phyloP scores from a whole-genome alignment of 768 basidiomycete genomes.

The Tylopilus felleus region DNA sequence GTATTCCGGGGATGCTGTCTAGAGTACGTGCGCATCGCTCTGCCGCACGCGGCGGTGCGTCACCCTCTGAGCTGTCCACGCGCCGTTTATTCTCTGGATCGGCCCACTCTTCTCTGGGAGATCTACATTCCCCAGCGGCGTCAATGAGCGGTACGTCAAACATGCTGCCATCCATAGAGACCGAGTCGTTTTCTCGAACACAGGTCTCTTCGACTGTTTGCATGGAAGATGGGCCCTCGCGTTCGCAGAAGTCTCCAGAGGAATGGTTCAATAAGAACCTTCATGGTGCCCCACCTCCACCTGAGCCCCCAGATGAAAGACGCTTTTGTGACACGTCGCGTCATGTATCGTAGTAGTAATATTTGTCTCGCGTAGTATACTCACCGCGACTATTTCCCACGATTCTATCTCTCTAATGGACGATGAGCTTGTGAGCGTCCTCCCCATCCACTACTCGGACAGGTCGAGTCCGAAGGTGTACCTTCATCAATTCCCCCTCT shows the following conservation, averaged over 20 bases:
- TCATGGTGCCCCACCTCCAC: not conserved
- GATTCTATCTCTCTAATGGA: constrained; percentile 24
- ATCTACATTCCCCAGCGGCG: constrained; percentile 9
- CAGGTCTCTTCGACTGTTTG: constrained; percentile 1
- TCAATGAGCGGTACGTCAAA: constrained; percentile 18
- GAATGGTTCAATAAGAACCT: constrained; percentile 9
- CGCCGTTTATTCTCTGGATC: constrained; percentile 11
- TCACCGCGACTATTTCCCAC: constrained; percentile 16
- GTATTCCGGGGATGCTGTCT: not conserved
- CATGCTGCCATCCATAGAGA: constrained; percentile 8
- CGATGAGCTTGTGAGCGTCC: constrained; percentile 61
- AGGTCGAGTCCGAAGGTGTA: constrained; percentile 61
- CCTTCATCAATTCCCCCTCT: constrained; percentile 78
- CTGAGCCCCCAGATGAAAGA: constrained; percentile 7
- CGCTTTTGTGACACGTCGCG: constrained; percentile 4
- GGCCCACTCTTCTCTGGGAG: constrained; percentile 2
- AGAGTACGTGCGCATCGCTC: not conserved
- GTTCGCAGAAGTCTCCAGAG: not conserved
- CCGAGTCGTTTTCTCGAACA: constrained; percentile 5
- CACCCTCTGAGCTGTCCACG: not conserved
- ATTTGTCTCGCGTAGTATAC: not conserved
- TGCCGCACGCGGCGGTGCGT: not conserved
- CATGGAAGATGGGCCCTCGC: constrained; percentile 5
- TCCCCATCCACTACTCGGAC: constrained; percentile 74
- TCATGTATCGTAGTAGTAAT: not conserved